Base-by-base conservation (phyloP, 2,329 filamentous ascomycete species). In the Calonectria henricotiae region DNA sequence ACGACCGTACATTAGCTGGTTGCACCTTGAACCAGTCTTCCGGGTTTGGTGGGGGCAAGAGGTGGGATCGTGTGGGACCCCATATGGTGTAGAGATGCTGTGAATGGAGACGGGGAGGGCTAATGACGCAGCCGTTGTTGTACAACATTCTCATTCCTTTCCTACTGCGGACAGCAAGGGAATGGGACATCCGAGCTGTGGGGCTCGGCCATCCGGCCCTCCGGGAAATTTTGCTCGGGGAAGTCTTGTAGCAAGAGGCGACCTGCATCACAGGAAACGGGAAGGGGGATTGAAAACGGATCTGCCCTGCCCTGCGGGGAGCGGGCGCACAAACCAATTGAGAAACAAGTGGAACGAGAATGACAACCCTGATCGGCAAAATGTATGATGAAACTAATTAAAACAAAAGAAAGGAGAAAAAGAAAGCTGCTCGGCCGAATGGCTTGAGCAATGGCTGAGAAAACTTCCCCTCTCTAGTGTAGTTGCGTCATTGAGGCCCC, bases 11-110 rank as follows among this genome's bases (percentile, higher is more conserved):
- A 74, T 73, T 76, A 70, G 72, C 67, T 60, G 70, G 73, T 67
- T 70, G 68, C 68, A 74, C 32, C 51, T 71, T 30, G 75, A 72
- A 74, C 76, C 75, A 68, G 71, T 71, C 69, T 61, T 65, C 55
- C 65, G 74, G 75, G 74, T 69, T 51, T 74, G 46, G 75, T 76
- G 76, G 76, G 43, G 74, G 70, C 68, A 46, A 68, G 25, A 58
- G 54, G 71, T 72, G 68, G 73, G 71, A 77, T 73, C 49, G 41
- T 49, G 75, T 76, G 75, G 74, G 66, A 76, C 75, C 39, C 30
- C 8, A 65, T 62, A 65, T 62, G 46, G 44, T 20, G 49, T 13
- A 47, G 23, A 51, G 63, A 46, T 65, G 61, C 62, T 39, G 27
- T 58, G 69, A 54, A 73, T 69, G 62, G 39, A 37, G 30, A 62